Evolutionary conservation across 2,329 filamentous ascomycete species (phyloP).

Genomic region (Beauveria medogensis): DNA sequence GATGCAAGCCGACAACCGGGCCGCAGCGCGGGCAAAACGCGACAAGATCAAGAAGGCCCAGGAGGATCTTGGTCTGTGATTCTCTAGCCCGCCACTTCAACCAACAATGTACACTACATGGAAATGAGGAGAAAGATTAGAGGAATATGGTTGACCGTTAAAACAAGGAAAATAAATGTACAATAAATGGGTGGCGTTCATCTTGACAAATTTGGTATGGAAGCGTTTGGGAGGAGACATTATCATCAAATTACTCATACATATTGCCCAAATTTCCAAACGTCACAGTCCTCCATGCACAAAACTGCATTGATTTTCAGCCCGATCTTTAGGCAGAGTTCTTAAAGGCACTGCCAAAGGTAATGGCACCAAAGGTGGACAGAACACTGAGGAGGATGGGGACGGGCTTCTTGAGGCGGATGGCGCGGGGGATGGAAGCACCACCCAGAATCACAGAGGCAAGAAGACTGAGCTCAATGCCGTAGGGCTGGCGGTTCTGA

Average conservation of each 20-base stretch:
- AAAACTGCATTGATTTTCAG: background rate
- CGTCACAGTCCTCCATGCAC: background rate
- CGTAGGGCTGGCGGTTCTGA: slow-evolving; percentile 66
- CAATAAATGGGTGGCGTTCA: slow-evolving; percentile 6
- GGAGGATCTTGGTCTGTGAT: slow-evolving; percentile 39
- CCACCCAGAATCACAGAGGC: slow-evolving; percentile 81
- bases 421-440: slow-evolving; percentile 76
- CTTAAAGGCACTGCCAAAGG: slow-evolving; percentile 66
- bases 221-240: slow-evolving; percentile 1
- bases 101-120: background rate
- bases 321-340: slow-evolving; percentile 26
- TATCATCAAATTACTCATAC: slow-evolving; percentile 4
- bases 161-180: background rate
- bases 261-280: background rate
- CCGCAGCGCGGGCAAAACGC: slow-evolving; percentile 57
- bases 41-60: slow-evolving; percentile 65
- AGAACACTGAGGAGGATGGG: slow-evolving; percentile 72
- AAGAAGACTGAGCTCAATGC: slow-evolving; percentile 79
- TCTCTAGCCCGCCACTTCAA: background rate
- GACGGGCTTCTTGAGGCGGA: slow-evolving; percentile 76
- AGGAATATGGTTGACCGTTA: background rate
- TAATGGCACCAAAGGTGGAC: slow-evolving; percentile 68
- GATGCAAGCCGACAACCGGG: slow-evolving; percentile 68
- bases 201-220: background rate
- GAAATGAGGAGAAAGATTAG: background rate